A percentile compares a stretch with the other conserved stretches of the same genome.
These are phyloP conservation scores for Hymenoscyphus albidus DNA, from an alignment of 2,329 filamentous ascomycete genomes.

Conservation along the genomic window DNA sequence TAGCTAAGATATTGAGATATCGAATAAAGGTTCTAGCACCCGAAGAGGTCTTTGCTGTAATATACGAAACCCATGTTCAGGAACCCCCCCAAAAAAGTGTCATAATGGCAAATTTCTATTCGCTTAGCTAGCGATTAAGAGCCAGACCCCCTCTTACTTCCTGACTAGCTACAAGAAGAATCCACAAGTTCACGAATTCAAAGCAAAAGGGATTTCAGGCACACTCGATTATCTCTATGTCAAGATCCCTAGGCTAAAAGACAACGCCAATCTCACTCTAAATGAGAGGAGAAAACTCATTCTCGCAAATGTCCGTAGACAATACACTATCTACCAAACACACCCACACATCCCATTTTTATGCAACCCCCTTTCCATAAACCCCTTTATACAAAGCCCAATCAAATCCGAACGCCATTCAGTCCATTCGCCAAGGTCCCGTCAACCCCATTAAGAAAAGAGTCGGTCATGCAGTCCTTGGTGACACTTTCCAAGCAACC, in stretches of 20 bases:
- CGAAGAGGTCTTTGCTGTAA: no score
- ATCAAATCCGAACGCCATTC: slow-evolving; percentile 8
- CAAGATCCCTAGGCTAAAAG: not conserved
- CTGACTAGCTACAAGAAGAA: no score
- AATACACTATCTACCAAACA: slow-evolving; percentile 2
- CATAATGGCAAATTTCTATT: no score
- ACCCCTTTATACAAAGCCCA: not conserved
- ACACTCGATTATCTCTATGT: not conserved
- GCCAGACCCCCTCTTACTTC: no score
- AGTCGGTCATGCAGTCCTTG: slow-evolving; percentile 4
- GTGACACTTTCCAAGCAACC: slow-evolving; percentile 33
- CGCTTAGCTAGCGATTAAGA: no score
- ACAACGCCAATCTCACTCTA: not conserved
- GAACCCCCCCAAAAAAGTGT: no score
- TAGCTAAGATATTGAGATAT: no score
- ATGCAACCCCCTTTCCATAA: not conserved
- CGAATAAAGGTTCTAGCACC: no score
- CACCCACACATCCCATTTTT: not conserved
- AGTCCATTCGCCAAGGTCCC: slow-evolving; percentile 6
- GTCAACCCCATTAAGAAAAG: slow-evolving; percentile 4
- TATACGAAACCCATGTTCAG: no score
- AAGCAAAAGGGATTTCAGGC: not conserved
- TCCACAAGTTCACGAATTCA: not conserved
- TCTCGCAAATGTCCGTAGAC: slow-evolving; percentile 1
- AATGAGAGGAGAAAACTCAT: not conserved